Evolutionary conservation across 495 filamentous ascomycete species (phyloP).

Genomic region (Trichoderma gamsii): DNA sequence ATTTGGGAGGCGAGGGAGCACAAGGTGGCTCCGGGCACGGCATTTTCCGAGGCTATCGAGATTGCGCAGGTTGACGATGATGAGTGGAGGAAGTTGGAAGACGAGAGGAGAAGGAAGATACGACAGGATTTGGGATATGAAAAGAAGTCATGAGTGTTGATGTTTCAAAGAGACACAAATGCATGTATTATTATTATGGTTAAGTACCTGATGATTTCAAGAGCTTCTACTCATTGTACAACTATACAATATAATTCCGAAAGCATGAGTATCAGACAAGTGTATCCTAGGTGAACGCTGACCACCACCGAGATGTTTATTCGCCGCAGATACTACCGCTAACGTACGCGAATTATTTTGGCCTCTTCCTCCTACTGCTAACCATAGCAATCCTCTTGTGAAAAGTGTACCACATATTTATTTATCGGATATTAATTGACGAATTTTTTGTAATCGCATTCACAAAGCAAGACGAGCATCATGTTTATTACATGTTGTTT

Average conservation of each 20-base stretch:
- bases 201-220: not conserved
- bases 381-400: too few species aligned
- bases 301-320: too few species aligned
- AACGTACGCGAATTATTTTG: too few species aligned
- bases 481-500: slow-evolving; percentile 22
- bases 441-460: not conserved
- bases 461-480: not conserved
- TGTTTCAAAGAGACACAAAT: not conserved
- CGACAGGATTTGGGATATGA: slow-evolving; percentile 23
- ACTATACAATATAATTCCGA: not conserved
- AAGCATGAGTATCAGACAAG: not conserved
- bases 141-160: slow-evolving; percentile 15
- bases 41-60: slow-evolving; percentile 39
- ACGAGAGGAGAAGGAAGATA: slow-evolving; percentile 41
- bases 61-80: slow-evolving; percentile 54
- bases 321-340: too few species aligned
- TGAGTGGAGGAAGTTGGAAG: slow-evolving; percentile 50
- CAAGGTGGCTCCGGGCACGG: slow-evolving; percentile 37
- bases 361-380: too few species aligned
- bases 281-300: too few species aligned
- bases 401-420: too few species aligned
- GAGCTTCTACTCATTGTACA: not conserved
- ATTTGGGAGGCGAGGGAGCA: slow-evolving; percentile 70
- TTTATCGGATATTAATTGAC: too few species aligned
- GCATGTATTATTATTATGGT: not conserved